A percentile compares a stretch with the other conserved stretches of the same genome.
Evolutionary conservation across 306 rosid genomes (phyloP).

Genomic region (Dryas octopetala): DNA sequence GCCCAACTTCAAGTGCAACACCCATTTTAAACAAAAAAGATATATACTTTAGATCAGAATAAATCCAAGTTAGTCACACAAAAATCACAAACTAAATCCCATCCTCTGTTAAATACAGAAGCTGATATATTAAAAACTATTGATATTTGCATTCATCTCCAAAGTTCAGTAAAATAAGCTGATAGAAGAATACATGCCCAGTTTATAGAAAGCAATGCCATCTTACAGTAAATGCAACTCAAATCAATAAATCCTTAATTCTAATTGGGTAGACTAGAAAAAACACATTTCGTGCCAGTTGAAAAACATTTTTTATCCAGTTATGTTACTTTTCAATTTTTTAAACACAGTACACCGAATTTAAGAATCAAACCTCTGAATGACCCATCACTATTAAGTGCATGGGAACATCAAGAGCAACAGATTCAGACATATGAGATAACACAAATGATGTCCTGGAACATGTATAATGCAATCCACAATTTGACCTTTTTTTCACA

Average conservation of each 20-base stretch:
- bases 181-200: neutral
- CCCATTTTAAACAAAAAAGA: neutral
- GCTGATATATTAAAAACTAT: neutral
- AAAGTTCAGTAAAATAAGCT: neutral
- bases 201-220: neutral
- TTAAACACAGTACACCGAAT: neutral
- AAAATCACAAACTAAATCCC: neutral
- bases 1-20: neutral
- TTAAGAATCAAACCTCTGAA: conserved; percentile 9
- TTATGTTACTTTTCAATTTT: neutral
- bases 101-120: neutral
- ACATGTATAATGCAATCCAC: neutral
- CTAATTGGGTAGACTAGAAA: neutral
- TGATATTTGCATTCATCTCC: neutral
- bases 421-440: neutral
- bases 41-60: neutral
- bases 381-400: neutral
- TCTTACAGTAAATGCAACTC: neutral
- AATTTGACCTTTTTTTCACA: neutral
- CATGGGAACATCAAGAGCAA: neutral
- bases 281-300: neutral
- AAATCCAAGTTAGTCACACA: neutral
- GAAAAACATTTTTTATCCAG: neutral
- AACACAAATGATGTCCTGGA: neutral
- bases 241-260: neutral